Percentiles rank a stretch among this genome's conserved stretches.
Evolutionary conservation across 108 stramenopile genomes (phyloP).

Genomic region (Skeletonema tropicum): DNA sequence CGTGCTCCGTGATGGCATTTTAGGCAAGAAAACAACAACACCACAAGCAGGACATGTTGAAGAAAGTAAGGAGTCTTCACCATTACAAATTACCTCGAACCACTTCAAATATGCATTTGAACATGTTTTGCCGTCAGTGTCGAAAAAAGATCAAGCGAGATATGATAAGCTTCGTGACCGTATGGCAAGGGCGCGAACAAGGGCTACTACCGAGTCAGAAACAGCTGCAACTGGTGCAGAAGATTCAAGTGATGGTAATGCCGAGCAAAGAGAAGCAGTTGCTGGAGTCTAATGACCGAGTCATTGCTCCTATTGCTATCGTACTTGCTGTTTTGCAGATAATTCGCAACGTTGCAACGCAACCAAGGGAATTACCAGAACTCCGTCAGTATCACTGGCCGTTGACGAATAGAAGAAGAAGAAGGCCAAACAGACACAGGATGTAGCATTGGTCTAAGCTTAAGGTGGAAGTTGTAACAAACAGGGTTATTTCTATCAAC

Average conservation of each 20-base stretch:
- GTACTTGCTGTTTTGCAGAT: too few relatives aligned
- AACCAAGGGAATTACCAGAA: too few relatives aligned
- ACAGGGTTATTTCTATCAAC: too few relatives aligned
- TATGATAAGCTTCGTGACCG: constrained; percentile 84
- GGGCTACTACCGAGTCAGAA: constrained; percentile 21
- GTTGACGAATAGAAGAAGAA: too few relatives aligned
- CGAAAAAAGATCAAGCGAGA: constrained; percentile 80
- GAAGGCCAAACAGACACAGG: too few relatives aligned
- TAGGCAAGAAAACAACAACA: constrained; percentile 18
- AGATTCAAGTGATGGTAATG: constrained; percentile 16
- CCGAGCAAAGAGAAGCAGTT: too few relatives aligned
- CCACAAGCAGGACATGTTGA: neutral
- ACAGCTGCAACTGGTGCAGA: neutral
- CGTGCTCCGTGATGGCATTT: constrained; percentile 71
- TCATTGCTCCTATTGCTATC: too few relatives aligned
- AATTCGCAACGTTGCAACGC: too few relatives aligned
- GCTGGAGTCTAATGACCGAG: too few relatives aligned
- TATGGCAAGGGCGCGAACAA: constrained; percentile 78
- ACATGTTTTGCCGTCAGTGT: constrained; percentile 87
- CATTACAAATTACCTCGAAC: constrained; percentile 57
- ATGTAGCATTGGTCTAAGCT: too few relatives aligned
- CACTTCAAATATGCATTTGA: constrained; percentile 88
- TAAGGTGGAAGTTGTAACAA: too few relatives aligned
- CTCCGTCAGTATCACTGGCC: too few relatives aligned
- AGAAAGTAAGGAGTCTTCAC: constrained; percentile 4